phyloP scores from a whole-genome alignment of 139 green algal species.

The Coccomyxa sp. region DNA sequence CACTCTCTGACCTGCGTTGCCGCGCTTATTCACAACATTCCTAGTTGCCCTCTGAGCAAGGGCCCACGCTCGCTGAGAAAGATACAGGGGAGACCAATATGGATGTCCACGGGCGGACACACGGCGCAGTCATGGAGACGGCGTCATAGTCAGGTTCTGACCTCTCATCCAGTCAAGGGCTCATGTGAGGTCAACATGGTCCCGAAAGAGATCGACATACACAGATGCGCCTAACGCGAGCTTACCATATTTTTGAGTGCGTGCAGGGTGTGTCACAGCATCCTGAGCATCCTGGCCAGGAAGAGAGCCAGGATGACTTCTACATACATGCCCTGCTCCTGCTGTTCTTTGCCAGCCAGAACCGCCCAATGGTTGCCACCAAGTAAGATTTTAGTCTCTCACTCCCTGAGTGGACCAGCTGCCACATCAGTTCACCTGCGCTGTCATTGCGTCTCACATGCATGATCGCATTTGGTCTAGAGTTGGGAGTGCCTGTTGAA shows the following conservation, averaged over 20 bases:
- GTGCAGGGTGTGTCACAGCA: neutral
- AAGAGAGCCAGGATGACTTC: neutral
- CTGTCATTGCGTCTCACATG: neutral
- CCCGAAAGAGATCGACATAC: neutral
- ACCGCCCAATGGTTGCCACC: conserved; percentile 50
- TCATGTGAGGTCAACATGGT: neutral
- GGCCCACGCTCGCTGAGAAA: too few relatives aligned
- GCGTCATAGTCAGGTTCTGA: neutral
- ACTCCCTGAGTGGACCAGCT: neutral
- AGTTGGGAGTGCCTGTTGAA: neutral
- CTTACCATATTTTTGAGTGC: neutral
- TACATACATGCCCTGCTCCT: conserved; percentile 40
- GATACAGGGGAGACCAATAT: neutral
- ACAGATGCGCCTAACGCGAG: too few relatives aligned
- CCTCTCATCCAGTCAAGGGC: neutral
- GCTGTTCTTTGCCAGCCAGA: conserved; percentile 40
- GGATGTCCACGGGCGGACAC: neutral
- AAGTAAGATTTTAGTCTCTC: conserved; percentile 18
- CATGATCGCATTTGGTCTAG: neutral
- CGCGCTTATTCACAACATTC: too few relatives aligned
- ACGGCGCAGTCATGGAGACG: neutral
- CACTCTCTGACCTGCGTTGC: too few relatives aligned
- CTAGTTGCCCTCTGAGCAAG: too few relatives aligned
- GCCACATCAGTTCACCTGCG: neutral
- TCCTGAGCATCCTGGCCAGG: neutral